Evolutionary conservation across 768 basidiomycete genomes (phyloP), one percentile per base, ranked within the genome.

Genomic region (Tylopilus vinaceipallidus): DNA sequence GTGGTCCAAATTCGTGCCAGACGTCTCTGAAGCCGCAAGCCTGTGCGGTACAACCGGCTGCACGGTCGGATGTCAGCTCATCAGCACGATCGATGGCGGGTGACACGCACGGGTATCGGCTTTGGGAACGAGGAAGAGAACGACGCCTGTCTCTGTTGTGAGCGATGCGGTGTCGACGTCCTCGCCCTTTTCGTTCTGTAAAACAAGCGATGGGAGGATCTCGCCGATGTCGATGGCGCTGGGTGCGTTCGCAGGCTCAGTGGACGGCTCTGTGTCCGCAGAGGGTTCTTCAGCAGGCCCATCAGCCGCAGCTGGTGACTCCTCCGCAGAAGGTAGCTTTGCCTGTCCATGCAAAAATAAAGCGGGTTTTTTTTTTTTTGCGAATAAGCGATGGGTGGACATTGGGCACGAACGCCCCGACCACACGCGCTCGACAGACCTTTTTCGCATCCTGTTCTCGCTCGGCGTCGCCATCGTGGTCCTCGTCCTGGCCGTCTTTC

Each of bases 11-110:
- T 55, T 89, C 85, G 5, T 83, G 79, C 65, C 87, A 90, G 45
- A 74, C 75, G 64, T 98, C 94, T 17, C 92, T 79, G 77, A 89
- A 98, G 4, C 85, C 88, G 64, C 95, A 98, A 0, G 95, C 94
- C 66, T 98, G 94, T 30, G 72, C 85, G 3, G 93, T 98, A 72
- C 95, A 97, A 27, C 95, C 93, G 45, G 88, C 88, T 90, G 53
- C 9, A 17, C 33, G 13, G 53, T 47, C 23, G 24, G 19, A 34
- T 24, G 23, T 3, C 30, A 34, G 36, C 10, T 16, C n/a, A n/a
- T n/a, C 7, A 11, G 32, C 26, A 9, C 24, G 23, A 38, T n/a
- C 19, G 5, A 38, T 4, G 27, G 30, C 19, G 22, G n/a, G n/a
- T n/a, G n/a, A n/a, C 32, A 73, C 86, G 56, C 58, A 92, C 86